Evolutionary conservation across 768 basidiomycete genomes (phyloP).

Genomic region (Russula virescens): DNA sequence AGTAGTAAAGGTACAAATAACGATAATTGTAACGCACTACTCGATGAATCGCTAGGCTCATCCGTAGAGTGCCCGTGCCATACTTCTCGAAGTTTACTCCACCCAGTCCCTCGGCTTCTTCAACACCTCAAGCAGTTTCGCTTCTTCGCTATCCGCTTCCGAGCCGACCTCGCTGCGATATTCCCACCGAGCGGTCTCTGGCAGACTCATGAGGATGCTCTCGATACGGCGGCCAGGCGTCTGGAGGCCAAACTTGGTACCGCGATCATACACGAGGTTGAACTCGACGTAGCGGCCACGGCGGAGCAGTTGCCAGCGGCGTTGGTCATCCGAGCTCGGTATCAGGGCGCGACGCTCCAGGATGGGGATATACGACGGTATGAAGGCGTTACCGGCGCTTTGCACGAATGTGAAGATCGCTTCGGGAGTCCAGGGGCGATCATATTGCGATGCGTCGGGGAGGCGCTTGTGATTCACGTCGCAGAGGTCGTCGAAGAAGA

Average conservation of each 20-base stretch:
- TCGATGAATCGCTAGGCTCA: background rate
- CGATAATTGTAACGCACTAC: background rate
- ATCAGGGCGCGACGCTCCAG: slow-evolving; percentile 51
- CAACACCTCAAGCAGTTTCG: slow-evolving; percentile 45
- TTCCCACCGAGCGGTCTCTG: slow-evolving; percentile 64
- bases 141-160: slow-evolving; percentile 47
- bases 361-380: slow-evolving; percentile 89
- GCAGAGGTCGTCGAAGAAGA: slow-evolving; percentile 95
- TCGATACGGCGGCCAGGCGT: slow-evolving; percentile 58
- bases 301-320: slow-evolving; percentile 90
- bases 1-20: background rate
- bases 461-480: slow-evolving; percentile 62
- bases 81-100: slow-evolving; percentile 15
- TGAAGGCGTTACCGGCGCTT: slow-evolving; percentile 69
- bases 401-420: slow-evolving; percentile 75
- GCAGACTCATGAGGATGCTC: slow-evolving; percentile 61
- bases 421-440: slow-evolving; percentile 51
- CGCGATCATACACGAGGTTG: slow-evolving; percentile 63
- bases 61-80: too few relatives aligned
- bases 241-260: slow-evolving; percentile 59
- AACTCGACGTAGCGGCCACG: slow-evolving; percentile 94
- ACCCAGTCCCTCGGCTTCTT: slow-evolving; percentile 46
- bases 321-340: slow-evolving; percentile 56
- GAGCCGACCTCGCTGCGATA: slow-evolving; percentile 52
- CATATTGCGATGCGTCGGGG: slow-evolving; percentile 29